These are phyloP conservation scores for Kalmanozyma brasiliensis DNA, from an alignment of 1,284 basidiomycete species.

Conservation along the genomic window DNA sequence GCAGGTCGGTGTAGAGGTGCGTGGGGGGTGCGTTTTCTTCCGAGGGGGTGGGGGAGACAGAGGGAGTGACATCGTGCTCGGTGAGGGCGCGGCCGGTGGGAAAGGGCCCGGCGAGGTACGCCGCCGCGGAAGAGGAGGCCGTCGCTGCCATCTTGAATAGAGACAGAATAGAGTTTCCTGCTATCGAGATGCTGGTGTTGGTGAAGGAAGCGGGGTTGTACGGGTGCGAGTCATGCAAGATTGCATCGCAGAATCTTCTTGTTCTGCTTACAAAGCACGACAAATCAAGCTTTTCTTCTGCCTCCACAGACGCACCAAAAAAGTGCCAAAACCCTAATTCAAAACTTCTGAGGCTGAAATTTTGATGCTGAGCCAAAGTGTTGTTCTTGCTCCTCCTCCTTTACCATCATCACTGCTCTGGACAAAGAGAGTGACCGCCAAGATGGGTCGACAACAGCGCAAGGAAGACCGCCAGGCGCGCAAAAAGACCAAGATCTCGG, in stretches of 20 bases:
- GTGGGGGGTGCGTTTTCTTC: conserved; percentile 24
- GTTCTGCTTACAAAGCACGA: conserved; percentile 10
- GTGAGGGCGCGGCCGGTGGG: conserved; percentile 44
- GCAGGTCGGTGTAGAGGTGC: conserved; percentile 75
- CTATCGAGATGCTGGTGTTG: neutral
- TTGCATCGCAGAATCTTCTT: conserved; percentile 8
- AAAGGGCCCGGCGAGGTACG: conserved; percentile 46
- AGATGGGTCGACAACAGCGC: conserved; percentile 32
- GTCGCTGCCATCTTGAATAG: conserved; percentile 6
- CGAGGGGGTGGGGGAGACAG: conserved; percentile 32
- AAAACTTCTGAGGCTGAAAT: neutral
- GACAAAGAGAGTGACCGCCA: neutral
- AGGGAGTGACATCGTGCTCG: conserved; percentile 28
- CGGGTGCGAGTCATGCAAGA: conserved; percentile 5
- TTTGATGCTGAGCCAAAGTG: conserved; percentile 1
- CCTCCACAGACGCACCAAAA: neutral
- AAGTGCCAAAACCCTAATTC: conserved; percentile 20
- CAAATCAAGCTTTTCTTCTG: conserved; percentile 1
- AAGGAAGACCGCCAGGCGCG: conserved; percentile 46
- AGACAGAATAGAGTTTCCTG: neutral
- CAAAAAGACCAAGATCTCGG: conserved; percentile 39
- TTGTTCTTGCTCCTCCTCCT: neutral
- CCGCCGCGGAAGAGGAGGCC: conserved; percentile 17
- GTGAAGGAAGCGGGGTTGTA: neutral
- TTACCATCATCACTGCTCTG: neutral